Evolutionary conservation across 352 stramenopile species (phyloP).

Genomic region (Phytophthora pluvialis): DNA sequence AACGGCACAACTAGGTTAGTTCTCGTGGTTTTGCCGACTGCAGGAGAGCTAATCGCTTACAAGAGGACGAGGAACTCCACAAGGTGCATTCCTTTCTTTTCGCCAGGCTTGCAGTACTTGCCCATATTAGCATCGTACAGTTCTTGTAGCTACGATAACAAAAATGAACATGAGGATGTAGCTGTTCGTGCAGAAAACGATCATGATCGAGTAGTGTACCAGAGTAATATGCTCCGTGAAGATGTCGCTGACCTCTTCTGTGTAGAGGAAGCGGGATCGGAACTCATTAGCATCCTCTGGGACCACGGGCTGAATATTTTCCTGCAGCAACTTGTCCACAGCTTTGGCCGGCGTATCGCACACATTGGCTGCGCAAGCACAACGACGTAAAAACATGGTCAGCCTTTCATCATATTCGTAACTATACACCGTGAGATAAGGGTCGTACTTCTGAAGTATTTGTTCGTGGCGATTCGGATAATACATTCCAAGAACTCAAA

Average conservation of each 20-base stretch:
- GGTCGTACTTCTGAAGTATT: constrained; percentile 65
- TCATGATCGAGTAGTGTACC: constrained; percentile 35
- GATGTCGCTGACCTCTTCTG: constrained; percentile 73
- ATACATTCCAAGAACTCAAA: constrained; percentile 84
- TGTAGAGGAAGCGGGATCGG: constrained; percentile 74
- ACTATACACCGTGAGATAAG: constrained; percentile 2
- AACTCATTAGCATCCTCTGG: constrained; percentile 78
- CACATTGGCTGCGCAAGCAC: constrained; percentile 49
- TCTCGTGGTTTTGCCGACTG: background rate
- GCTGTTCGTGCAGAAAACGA: background rate
- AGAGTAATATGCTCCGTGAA: constrained; percentile 78
- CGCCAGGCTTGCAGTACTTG: constrained; percentile 71
- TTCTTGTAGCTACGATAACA: constrained; percentile 60
- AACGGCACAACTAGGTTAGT: constrained; percentile 3
- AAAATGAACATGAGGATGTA: background rate
- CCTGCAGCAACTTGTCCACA: constrained; percentile 69
- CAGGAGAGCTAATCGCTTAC: constrained; percentile 26
- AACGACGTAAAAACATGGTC: background rate
- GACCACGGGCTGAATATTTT: constrained; percentile 56
- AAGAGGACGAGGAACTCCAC: constrained; percentile 66
- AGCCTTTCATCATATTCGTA: background rate
- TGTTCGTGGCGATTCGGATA: constrained; percentile 84
- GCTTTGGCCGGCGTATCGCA: constrained; percentile 75
- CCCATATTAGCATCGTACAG: constrained; percentile 80
- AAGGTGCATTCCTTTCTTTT: constrained; percentile 83